Base-by-base conservation (phyloP, 2,329 filamentous ascomycete genomes). In the Coniochaeta sp. region DNA sequence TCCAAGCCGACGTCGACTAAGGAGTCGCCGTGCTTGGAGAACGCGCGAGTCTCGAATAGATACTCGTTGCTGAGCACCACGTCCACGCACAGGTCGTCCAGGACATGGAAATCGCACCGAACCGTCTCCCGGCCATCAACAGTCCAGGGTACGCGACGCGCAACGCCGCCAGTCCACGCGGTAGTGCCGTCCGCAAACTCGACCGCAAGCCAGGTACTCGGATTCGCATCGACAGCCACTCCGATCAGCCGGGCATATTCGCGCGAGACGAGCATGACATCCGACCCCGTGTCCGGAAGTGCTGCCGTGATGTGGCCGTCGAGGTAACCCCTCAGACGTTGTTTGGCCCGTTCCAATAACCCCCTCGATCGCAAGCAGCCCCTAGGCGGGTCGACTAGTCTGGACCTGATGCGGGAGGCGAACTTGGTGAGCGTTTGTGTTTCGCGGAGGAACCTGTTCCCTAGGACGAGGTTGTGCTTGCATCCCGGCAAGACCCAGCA, bases 41-140 rank as follows among this genome's bases (percentile, higher is more conserved):
- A 56, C 14, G 49, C 48, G n/a, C 52, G 48, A 2, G 50, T 16
- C 7, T 51, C 45, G 31, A 51, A 53, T 16, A 55, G 48, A 35
- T 51, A 57, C 46, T 53, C 50, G 14, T 48, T 52, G 38, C 51
- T 55, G 3, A 57, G 28, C 12, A 57, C 27, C 18, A 55, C 50
- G 30, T 57, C 53, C 1, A 57, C 53, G 4, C 31, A 20, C 20
- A 57, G 33, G 16, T 51, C 32, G 13, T 55, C 53, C 32, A 57
- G 22, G 31, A 57, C 53, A 47, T 53, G 48, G 40, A 57, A 57
- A 48, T 57, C 48, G 16, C 49, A 55, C 16, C 3, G 12, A 9
- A 52, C 30, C 22, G 50, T 31, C 33, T 13, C 16, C 0, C 32
- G 28, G n/a, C 46, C 45, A n/a, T n/a, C n/a, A 32, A 32, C 24